Base-by-base conservation (phyloP, 805 yeast genomes). In the Candida maesae region DNA sequence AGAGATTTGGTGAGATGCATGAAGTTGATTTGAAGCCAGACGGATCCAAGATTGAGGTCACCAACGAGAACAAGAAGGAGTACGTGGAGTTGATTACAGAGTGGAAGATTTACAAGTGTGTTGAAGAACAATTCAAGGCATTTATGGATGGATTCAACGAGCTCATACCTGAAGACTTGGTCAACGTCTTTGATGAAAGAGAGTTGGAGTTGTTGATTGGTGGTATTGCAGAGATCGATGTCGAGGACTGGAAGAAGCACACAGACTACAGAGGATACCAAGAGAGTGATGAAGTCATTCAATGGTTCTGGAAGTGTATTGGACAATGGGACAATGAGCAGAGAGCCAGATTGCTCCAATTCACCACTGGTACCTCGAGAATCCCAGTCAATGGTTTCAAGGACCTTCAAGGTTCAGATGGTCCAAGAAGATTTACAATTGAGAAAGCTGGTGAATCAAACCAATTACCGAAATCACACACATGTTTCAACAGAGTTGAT, bases 311-410 rank as follows among this genome's bases (percentile, higher is more conserved):
- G 99, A 81, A 79, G 65, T 84, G 95, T 67, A 81, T 93, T 53
- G 72, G 81, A 38, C 86, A 82, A 60, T 90, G 97, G 97, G 98
- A 93, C 62, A 78, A 89, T 41, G 99, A 93, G 64, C 97, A 91
- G 64, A 84, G 89, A 64, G 96, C 98, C 3, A 79, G 99, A 65
- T 71, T 93, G 61, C 71, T 93, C 53, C 99, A 93, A 66, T 93
- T 93, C 63, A 91, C 99, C 16, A 93, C 99, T 1, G 99, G 99
- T 74, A 93, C 99, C 4, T 89, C 97, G 17, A 83, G 99, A 70
- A 93, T 93, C 42, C 99, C 99, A 7, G 99, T 93, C 50, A 93
- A 91, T 65, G 99, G 99, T 30, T 93, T 93, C 75, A 93, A 93
- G 65, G 99, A 93, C 66, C 74, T 93, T 56, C 99, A 93, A 68